Evolutionary conservation across 2,329 filamentous ascomycete species (phyloP), one percentile per base, ranked within the genome.

Genomic region (Penicillium frequentans): DNA sequence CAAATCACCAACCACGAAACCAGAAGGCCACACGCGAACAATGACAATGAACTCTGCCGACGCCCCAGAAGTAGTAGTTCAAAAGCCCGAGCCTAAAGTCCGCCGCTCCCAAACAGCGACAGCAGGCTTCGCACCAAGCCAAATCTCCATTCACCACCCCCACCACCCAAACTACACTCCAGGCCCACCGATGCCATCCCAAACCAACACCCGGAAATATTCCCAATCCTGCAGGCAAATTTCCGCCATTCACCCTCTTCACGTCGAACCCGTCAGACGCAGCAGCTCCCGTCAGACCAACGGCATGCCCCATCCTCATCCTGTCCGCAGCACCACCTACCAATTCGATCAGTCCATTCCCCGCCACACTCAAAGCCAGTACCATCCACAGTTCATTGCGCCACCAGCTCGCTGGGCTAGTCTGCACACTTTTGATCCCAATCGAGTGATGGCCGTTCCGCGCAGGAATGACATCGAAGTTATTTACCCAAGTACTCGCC

Each of bases 11-110:
- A n/a, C 37, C 16, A 13, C 19, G 13, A 53, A 50, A 23, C 37
- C 44, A 7, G 58, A 63, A 23, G 57, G 57, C 14, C 60, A 59
- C 39, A 33, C 13, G 27, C 64, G 71, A 48, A 65, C 70, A 49
- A 65, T 68, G 56, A 73, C 70, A 39, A 69, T 67, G 57, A 71
- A 63, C 54, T 73, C 72, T 1, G 68, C 69, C 48, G 70, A 73
- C n/a, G 71, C 73, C 1, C 72, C 73, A 16, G 70, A 72, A 53
- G 70, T 75, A 0, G 66, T 74, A 14, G 55, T 59, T 19, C 64
- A 64, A 14, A 37, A 33, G 27, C 43, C 52, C 11, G 65, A 63
- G 21, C 67, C 69, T 13, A 68, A 61, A 29, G 64, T 71, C 5
- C 63, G 59, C 43, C 64, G 69, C 54, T 70, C 71, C 35, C 69